Evolutionary conservation across 495 filamentous ascomycete genomes (phyloP).

Genomic region (Lepidopterella palustris): DNA sequence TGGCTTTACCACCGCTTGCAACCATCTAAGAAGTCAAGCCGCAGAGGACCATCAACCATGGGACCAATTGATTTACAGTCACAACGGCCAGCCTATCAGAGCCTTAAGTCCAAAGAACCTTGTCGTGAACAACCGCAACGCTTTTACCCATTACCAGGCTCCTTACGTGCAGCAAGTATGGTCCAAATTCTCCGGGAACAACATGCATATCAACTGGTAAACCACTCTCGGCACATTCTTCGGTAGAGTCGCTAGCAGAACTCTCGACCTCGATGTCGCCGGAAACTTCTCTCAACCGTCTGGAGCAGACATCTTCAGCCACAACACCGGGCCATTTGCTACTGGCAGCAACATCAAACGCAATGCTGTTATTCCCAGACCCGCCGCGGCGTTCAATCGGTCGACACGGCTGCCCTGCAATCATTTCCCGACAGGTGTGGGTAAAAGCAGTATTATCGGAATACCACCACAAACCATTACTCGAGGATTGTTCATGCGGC

Average conservation of each 20-base stretch:
- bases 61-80: conserved; percentile 54
- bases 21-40: conserved; percentile 48
- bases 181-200: conserved; percentile 46
- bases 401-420: conserved; percentile 50
- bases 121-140: conserved; percentile 47
- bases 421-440: no score
- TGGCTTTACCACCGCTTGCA: conserved; percentile 52
- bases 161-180: conserved; percentile 61
- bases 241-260: conserved; percentile 45
- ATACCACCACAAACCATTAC: conserved; percentile 63
- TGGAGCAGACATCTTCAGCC: conserved; percentile 61
- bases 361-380: conserved; percentile 54
- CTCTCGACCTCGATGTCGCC: conserved; percentile 46
- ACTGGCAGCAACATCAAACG: conserved; percentile 42
- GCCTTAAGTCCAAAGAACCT: conserved; percentile 62
- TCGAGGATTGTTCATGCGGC: conserved; percentile 57
- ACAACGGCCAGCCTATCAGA: conserved; percentile 49
- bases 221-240: conserved; percentile 44
- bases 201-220: conserved; percentile 59
- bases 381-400: conserved; percentile 66
- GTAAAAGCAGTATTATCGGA: conserved; percentile 26
- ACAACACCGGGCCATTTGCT: conserved; percentile 62
- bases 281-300: conserved; percentile 52
- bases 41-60: conserved; percentile 53
- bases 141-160: conserved; percentile 60